phyloP scores from a whole-genome alignment of 2,329 filamentous ascomycete genomes.

The Zalaria sp. region DNA sequence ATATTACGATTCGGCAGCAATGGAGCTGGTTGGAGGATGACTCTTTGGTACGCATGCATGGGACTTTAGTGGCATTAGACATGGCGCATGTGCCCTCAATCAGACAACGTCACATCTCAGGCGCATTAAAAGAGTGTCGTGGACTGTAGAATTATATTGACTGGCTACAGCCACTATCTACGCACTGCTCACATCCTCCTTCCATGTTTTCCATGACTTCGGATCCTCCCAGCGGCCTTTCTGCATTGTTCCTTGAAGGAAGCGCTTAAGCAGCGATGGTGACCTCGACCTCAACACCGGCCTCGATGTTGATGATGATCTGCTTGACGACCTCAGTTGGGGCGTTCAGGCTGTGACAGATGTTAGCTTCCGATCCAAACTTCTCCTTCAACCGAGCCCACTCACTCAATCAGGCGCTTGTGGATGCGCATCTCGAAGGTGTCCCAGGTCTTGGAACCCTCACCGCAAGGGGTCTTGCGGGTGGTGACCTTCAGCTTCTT shows the following conservation, averaged over 20 bases:
- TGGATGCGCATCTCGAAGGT: conserved; percentile 98
- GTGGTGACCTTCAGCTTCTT: conserved; percentile 95
- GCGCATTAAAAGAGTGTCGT: too few relatives aligned
- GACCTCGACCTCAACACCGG: conserved; percentile 84
- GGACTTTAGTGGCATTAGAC: not conserved
- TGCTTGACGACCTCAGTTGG: conserved; percentile 96
- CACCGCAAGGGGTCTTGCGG: conserved; percentile 98
- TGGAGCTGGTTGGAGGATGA: not conserved
- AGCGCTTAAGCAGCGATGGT: conserved; percentile 64
- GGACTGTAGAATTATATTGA: conserved; percentile 2
- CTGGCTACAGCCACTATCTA: conserved; percentile 1
- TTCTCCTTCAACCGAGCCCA: conserved; percentile 13
- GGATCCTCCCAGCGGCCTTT: not conserved
- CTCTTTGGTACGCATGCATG: not conserved
- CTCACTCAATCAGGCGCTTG: conserved; percentile 87
- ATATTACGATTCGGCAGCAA: not conserved
- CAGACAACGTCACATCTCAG: too few relatives aligned
- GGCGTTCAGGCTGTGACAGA: conserved; percentile 58
- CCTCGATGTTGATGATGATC: conserved; percentile 93
- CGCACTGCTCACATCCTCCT: not conserved
- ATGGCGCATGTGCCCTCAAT: not conserved
- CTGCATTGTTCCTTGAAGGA: not conserved
- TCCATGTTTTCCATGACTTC: not conserved
- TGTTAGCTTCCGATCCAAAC: conserved; percentile 6
- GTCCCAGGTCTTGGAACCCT: conserved; percentile 99